These are phyloP conservation scores for Phialemonium atrogriseum DNA, from an alignment of 2,329 filamentous ascomycete species.

Conservation along the genomic window DNA sequence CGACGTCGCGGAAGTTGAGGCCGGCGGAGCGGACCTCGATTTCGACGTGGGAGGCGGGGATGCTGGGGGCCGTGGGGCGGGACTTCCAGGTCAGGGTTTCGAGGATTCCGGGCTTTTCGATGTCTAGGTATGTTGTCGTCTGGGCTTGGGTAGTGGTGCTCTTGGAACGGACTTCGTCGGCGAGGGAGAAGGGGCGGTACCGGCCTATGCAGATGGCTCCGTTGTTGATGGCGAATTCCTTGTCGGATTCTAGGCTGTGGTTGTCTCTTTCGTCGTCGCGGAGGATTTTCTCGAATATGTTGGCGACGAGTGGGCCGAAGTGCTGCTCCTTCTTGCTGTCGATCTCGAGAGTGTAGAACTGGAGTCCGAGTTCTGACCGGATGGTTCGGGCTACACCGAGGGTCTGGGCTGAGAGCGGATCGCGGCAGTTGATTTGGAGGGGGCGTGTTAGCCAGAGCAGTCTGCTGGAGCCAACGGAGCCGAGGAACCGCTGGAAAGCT, in stretches of 20 bases:
- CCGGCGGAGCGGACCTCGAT: constrained; percentile 20
- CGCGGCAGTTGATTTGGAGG: constrained; percentile 4
- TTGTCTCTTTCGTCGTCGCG: no score
- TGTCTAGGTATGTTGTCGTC: no score
- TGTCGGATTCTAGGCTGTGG: constrained; percentile 5
- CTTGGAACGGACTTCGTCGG: no score
- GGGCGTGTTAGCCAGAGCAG: constrained; percentile 7
- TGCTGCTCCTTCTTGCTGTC: background rate
- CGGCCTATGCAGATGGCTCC: constrained; percentile 3
- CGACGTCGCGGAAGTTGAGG: constrained; percentile 25
- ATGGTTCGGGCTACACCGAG: constrained; percentile 4
- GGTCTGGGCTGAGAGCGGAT: constrained; percentile 4
- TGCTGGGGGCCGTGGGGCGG: no score
- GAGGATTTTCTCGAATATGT: no score
- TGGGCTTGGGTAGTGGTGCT: no score
- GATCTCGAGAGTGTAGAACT: constrained; percentile 8
- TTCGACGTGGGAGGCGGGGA: no score
- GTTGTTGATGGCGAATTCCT: constrained; percentile 8
- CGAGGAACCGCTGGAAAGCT: no score
- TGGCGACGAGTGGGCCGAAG: no score
- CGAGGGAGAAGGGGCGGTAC: constrained; percentile 5
- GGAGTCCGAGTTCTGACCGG: constrained; percentile 5
- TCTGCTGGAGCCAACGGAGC: no score
- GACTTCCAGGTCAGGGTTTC: no score
- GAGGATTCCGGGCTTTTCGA: no score